Percentiles rank a stretch among this genome's conserved stretches.
These are phyloP conservation scores for Coemansia sp. DNA, from an alignment of 192 early-diverging fungal species.

Conservation along the genomic window DNA sequence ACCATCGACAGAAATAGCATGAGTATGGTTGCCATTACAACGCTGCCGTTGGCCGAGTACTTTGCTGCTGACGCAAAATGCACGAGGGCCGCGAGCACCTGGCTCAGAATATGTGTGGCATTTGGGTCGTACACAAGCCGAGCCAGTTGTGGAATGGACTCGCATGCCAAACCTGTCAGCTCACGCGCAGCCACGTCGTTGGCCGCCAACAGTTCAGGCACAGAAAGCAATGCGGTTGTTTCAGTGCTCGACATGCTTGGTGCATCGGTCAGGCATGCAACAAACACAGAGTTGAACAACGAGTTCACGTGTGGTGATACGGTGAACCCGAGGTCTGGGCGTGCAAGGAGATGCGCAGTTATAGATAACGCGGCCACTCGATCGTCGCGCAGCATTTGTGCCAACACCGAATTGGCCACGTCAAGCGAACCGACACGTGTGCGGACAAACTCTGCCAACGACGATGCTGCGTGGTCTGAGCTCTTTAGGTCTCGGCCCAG, in stretches of 20 bases:
- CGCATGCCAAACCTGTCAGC: conserved; percentile 6
- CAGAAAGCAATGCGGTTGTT: background rate
- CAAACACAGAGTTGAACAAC: conserved; percentile 2
- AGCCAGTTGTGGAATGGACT: conserved; percentile 16
- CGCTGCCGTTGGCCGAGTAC: background rate
- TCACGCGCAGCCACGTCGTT: background rate
- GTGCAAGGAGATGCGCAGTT: conserved; percentile 9
- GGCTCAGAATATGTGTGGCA: background rate
- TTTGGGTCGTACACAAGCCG: background rate
- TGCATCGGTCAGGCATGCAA: background rate
- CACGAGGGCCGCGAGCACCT: conserved; percentile 7
- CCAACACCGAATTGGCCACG: conserved; percentile 8
- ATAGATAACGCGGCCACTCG: background rate
- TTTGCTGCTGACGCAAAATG: conserved; percentile 11
- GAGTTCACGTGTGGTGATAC: conserved; percentile 7
- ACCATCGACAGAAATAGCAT: conserved; percentile 46
- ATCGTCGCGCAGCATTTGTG: background rate
- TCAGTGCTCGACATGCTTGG: background rate
- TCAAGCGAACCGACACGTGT: background rate
- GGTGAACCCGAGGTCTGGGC: background rate
- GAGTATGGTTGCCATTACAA: conserved; percentile 24
- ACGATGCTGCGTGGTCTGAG: background rate
- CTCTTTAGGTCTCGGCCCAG: background rate
- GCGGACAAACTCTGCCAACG: conserved; percentile 7
- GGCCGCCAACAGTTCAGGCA: background rate